phyloP scores from a whole-genome alignment of 2,329 filamentous ascomycete species.

The Simplicillium aogashimaense region DNA sequence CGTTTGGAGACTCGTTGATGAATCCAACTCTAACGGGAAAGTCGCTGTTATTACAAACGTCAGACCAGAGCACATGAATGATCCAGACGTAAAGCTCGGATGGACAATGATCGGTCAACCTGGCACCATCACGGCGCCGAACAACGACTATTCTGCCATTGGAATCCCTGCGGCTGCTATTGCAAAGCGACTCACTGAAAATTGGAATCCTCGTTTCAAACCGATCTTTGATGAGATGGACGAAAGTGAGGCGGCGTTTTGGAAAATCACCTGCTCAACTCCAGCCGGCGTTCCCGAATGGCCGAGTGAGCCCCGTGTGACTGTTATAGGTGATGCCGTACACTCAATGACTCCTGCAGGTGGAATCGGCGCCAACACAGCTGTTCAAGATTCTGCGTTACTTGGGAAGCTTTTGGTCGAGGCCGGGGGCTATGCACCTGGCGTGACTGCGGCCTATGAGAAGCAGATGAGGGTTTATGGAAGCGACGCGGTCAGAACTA shows the following conservation, averaged over 20 bases:
- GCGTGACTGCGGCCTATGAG: conserved; percentile 47
- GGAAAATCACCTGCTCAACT: conserved; percentile 56
- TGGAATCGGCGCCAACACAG: conserved; percentile 48
- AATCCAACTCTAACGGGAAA: conserved; percentile 30
- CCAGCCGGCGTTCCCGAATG: conserved; percentile 51
- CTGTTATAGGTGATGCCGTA: conserved; percentile 47
- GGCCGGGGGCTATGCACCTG: conserved; percentile 41
- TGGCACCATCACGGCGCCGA: conserved; percentile 46
- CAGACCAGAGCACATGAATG: conserved; percentile 46
- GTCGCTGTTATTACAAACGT: conserved; percentile 56
- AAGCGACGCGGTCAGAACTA: conserved; percentile 42
- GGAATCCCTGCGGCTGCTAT: conserved; percentile 47
- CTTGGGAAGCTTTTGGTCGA: conserved; percentile 41
- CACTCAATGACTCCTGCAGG: conserved; percentile 50
- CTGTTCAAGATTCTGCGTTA: conserved; percentile 42
- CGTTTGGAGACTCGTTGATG: conserved; percentile 46
- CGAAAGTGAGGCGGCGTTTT: conserved; percentile 49
- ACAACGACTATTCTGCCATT: conserved; percentile 48
- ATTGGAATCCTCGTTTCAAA: conserved; percentile 47
- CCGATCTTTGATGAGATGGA: conserved; percentile 50
- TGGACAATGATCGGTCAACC: conserved; percentile 54
- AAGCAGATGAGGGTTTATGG: conserved; percentile 51
- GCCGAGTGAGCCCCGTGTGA: conserved; percentile 47
- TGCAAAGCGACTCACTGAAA: conserved; percentile 39
- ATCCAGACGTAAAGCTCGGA: conserved; percentile 46